These are phyloP conservation scores for Colletotrichum zoysiae DNA, from an alignment of 2,329 filamentous ascomycete genomes.

Conservation along the genomic window DNA sequence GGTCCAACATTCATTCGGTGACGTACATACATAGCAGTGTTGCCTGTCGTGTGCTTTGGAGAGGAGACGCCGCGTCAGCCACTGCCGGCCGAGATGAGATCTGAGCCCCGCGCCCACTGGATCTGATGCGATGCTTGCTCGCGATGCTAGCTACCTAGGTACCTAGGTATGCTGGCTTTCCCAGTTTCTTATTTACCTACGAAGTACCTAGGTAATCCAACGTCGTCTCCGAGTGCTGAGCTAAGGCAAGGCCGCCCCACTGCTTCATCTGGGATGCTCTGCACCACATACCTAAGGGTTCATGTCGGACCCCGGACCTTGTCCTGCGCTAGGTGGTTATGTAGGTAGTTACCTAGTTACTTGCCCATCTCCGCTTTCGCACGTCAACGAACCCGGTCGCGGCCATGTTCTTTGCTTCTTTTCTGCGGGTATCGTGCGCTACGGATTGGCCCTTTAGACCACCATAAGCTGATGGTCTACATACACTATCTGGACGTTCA, in stretches of 20 bases:
- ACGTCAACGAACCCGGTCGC: constrained; percentile 24
- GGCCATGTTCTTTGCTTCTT: constrained; percentile 27
- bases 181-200: constrained; percentile 19
- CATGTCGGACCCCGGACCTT: constrained; percentile 36
- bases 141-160: no score
- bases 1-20: no score
- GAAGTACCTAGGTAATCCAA: neutral
- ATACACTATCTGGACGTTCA: neutral
- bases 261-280: constrained; percentile 37
- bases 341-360: no score
- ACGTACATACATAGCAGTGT: neutral
- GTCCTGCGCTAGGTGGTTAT: constrained; percentile 36
- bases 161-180: constrained; percentile 11
- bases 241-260: constrained; percentile 11
- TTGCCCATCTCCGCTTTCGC: constrained; percentile 34
- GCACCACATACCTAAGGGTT: constrained; percentile 27
- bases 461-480: neutral
- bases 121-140: neutral
- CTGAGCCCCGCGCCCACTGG: neutral
- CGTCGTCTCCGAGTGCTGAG: no score
- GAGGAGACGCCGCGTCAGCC: neutral
- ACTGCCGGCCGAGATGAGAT: neutral
- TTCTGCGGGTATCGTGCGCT: constrained; percentile 33
- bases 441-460: constrained; percentile 22
- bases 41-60: neutral